Evolutionary conservation across 2,329 filamentous ascomycete genomes (phyloP).

Genomic region (Fusarium veterinarium): DNA sequence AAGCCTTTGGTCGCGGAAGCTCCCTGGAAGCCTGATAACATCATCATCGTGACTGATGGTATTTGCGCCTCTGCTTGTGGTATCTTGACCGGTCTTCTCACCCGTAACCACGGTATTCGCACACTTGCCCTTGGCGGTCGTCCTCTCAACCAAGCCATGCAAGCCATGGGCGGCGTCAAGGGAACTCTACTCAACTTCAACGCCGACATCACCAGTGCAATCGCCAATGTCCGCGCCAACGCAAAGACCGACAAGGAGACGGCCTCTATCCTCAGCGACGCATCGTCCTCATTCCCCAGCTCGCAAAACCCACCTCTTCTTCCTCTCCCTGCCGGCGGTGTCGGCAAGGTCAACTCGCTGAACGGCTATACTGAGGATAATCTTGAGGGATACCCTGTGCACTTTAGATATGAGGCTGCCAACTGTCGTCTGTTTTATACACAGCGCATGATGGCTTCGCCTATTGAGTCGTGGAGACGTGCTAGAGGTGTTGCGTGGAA

Average conservation of each 20-base stretch:
- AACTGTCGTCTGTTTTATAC: constrained; percentile 72
- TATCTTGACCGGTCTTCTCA: constrained; percentile 44
- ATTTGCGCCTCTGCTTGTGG: constrained; percentile 41
- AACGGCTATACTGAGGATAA: constrained; percentile 38
- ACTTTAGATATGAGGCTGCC: constrained; percentile 71
- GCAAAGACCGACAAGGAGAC: constrained; percentile 24
- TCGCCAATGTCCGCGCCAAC: constrained; percentile 8
- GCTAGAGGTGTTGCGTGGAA: constrained; percentile 34
- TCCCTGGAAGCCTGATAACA: constrained; percentile 42
- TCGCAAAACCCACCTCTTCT: constrained; percentile 27
- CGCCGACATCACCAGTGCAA: constrained; percentile 19
- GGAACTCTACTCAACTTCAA: constrained; percentile 53
- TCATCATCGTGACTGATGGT: constrained; percentile 40
- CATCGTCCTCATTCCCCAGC: constrained; percentile 28
- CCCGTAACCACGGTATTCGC: constrained; percentile 49
- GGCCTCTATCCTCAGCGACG: constrained; percentile 10
- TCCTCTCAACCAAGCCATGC: constrained; percentile 64
- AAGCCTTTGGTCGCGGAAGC: constrained; percentile 29
- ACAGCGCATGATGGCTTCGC: constrained; percentile 61
- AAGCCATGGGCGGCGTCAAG: constrained; percentile 74
- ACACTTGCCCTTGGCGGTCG: constrained; percentile 70
- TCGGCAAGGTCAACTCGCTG: constrained; percentile 37
- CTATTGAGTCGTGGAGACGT: constrained; percentile 62
- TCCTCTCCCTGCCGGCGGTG: constrained; percentile 51
- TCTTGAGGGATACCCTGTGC: constrained; percentile 48